Conservation (phyloP, 352 stramenopile species). For the Globisporangium okanoganense region DNA sequence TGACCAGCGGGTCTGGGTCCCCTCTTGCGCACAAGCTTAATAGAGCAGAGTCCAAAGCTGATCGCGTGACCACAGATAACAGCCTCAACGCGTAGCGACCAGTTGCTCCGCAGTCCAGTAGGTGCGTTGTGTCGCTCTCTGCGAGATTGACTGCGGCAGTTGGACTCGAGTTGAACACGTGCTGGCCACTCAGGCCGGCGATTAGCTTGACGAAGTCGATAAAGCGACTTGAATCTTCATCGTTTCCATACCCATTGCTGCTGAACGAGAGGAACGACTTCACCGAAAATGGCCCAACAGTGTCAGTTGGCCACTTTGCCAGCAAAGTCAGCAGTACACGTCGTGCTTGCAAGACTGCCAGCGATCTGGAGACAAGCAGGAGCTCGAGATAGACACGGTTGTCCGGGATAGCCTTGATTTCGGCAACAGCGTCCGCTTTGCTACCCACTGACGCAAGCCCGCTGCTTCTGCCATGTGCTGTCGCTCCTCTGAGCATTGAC, state of each 20-base stretch:
- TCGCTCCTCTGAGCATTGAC: slow-evolving; percentile 60
- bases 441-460: slow-evolving; percentile 38
- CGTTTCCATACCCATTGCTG: slow-evolving; percentile 11
- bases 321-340: slow-evolving; percentile 71
- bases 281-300: slow-evolving; percentile 57
- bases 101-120: slow-evolving; percentile 54
- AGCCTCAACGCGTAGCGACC: slow-evolving; percentile 52
- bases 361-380: slow-evolving; percentile 64
- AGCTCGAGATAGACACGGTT: slow-evolving; percentile 76
- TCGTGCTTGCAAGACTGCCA: slow-evolving; percentile 80
- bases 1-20: slow-evolving; percentile 33
- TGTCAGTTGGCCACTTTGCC: slow-evolving; percentile 63
- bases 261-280: slow-evolving; percentile 33
- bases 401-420: slow-evolving; percentile 77
- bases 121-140: slow-evolving; percentile 40
- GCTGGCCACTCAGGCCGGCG: slow-evolving; percentile 56
- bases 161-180: slow-evolving; percentile 26
- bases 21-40: slow-evolving; percentile 13
- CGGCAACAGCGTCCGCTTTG: slow-evolving; percentile 63
- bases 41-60: slow-evolving; percentile 36
- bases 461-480: slow-evolving; percentile 41
- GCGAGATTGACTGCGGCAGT: slow-evolving; percentile 24
- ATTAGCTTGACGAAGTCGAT: slow-evolving; percentile 86
- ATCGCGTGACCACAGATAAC: slow-evolving; percentile 43
- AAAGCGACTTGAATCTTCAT: slow-evolving; percentile 44